Conservation (phyloP, 208 protist species). For the Herpetomonas tarakana region DNA sequence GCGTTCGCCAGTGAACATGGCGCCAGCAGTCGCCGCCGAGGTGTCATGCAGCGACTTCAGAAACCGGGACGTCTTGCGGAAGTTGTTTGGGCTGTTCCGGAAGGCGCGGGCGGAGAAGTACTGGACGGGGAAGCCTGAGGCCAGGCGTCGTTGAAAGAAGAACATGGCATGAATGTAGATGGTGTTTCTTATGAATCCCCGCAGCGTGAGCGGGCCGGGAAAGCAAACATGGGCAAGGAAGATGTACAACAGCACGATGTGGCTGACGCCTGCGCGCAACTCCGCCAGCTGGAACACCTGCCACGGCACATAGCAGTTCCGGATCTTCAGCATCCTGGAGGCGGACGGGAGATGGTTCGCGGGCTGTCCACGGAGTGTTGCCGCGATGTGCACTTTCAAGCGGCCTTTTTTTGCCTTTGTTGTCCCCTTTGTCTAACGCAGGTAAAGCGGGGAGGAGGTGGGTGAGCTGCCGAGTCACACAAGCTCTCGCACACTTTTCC, state of each 20-base stretch:
- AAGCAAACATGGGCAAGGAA: neutral
- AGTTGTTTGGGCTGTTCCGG: constrained; percentile 30
- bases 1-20: constrained; percentile 2
- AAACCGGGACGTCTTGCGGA: constrained; percentile 35
- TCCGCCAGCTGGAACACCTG: constrained; percentile 29
- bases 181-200: neutral
- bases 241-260: constrained; percentile 23
- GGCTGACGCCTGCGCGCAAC: constrained; percentile 23
- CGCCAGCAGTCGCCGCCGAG: neutral
- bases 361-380: neutral
- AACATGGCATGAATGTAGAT: constrained; percentile 30
- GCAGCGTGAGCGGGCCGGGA: neutral
- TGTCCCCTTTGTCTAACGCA: too few species aligned
- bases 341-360: neutral
- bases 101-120: constrained; percentile 27
- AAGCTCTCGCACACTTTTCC: too few species aligned
- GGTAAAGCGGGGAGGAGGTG: too few species aligned
- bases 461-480: too few species aligned
- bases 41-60: constrained; percentile 10
- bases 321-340: constrained; percentile 16
- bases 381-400: too few species aligned
- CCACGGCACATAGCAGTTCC: constrained; percentile 32
- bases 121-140: constrained; percentile 36
- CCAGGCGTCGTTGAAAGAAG: constrained; percentile 37
- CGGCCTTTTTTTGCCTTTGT: too few species aligned